Evolutionary conservation across 257 asterid species (phyloP).

Genomic region (Avicennia marina): DNA sequence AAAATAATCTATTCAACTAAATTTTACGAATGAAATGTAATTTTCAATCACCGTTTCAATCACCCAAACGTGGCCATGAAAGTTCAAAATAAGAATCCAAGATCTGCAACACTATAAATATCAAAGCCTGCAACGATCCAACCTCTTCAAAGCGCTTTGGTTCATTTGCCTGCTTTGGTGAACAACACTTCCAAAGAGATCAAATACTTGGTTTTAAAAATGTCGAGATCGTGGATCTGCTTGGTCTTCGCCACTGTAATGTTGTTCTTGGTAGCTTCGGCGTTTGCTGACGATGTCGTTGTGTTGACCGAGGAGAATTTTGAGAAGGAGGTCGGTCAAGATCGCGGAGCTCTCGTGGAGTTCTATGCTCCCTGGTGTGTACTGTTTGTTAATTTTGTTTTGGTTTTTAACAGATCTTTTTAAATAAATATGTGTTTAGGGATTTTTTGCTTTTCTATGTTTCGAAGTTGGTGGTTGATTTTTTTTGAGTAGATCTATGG

Average conservation of each 20-base stretch:
- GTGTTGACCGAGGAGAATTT: slow-evolving; percentile 82
- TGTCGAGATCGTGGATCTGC: slow-evolving; percentile 56
- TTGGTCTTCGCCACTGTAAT: slow-evolving; percentile 30
- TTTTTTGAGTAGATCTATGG: slow-evolving; percentile 15
- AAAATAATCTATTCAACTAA: no score
- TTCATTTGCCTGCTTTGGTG: not conserved
- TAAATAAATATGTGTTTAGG: no score
- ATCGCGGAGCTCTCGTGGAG: slow-evolving; percentile 86
- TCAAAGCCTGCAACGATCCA: no score
- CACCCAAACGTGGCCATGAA: not conserved
- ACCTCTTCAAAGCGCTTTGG: not conserved
- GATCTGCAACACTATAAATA: no score
- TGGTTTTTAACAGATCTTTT: no score
- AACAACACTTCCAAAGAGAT: not conserved
- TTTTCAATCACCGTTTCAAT: no score
- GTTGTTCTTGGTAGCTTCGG: slow-evolving; percentile 38
- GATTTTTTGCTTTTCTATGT: not conserved
- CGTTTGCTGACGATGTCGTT: slow-evolving; percentile 64
- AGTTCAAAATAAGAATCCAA: no score
- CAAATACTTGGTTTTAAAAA: slow-evolving; percentile 3
- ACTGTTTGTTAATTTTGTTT: not conserved
- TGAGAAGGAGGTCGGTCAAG: slow-evolving; percentile 83
- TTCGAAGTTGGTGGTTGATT: not conserved
- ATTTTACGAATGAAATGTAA: no score
- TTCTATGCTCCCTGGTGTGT: slow-evolving; percentile 89